Evolutionary conservation across 2,329 filamentous ascomycete species (phyloP), one percentile per base, ranked within the genome.

Genomic region (Phialophora macrospora): DNA sequence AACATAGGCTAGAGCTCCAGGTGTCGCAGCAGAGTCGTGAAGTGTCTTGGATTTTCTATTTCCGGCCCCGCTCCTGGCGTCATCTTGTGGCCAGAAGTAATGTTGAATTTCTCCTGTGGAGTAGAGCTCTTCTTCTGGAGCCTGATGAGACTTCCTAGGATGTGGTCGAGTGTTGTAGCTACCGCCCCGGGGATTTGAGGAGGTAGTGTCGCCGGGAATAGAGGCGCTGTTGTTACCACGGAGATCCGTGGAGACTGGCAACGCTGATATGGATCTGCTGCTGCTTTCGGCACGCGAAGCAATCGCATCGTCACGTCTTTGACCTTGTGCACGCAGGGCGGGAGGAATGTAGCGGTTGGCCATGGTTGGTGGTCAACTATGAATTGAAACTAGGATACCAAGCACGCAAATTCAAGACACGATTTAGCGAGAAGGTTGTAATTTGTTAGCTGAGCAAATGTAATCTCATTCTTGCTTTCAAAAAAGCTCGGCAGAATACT

Each of bases 1-100:
- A 14, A 74, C 38, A 41, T 69, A 67, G 7, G 62, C 62, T 3
- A 68, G 55, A 4, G 34, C 56, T 4, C 68, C 58, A 1, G 66
- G 67, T 14, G 59, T 44, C 17, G 51, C 24, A 32, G 51, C 64
- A 3, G 64, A 64, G 46, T 62, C 67, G 58, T 69, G 68, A 4
- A 72, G 59, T 20, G 68, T 70, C 28, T 49, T 69, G 63, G 56
- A 24, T 14, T 51, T 14, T 34, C 38, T 44, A 22, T 57, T 17
- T 28, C 8, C 41, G 2, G 12, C 28, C 20, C 28, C 55, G 2
- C 26, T 12, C 4, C 14, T 46, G 11, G n/a, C 20, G 11, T 49
- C 17, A 22, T 41, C 57, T n/a, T 44, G 20, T 7, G 57, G 56
- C 62, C 62, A 64, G 57, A 60, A 64, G 20, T 55, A 60, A 26